Evolutionary conservation across 768 basidiomycete genomes (phyloP), one percentile per base, ranked within the genome.

Genomic region (Amylocystis lapponica): DNA sequence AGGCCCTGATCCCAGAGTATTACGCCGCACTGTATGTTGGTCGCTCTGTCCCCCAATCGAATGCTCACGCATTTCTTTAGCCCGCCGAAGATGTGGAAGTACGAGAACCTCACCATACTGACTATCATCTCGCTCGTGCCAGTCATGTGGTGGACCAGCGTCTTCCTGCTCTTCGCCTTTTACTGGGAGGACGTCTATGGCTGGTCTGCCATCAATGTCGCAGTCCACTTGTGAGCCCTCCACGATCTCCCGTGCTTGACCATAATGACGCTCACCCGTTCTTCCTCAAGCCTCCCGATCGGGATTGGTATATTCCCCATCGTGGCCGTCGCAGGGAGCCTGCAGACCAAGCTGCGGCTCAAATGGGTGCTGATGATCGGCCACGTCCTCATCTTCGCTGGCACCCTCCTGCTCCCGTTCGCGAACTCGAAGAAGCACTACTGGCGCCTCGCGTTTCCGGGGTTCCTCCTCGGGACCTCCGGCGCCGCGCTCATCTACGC

Each of bases 331-430:
- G 57, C 67, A 0, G 66, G 66, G 8, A 31, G 59, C 0, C 43
- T 72, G 25, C 57, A 66, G 3, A 60, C 58, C 34, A 44, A 48
- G 27, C 45, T 58, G 1, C 38, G 61, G 13, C 57, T 53, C 25
- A 77, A 75, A 49, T 68, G 63, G 58, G 57, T 72, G 17, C 68
- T 75, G 42, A 52, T 74, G 19, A 41, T 51, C n/a, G 75, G 72
- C 1, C 58, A 66, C 27, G 36, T 54, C 19, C 50, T 69, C 40
- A 44, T 63, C 20, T 49, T 67, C n/a, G 45, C 60, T 4, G 63
- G 63, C 5, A 72, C 66, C 11, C 39, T 60, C 25, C 49, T 76
- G 8, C 55, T 76, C 21, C 62, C 70, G 5, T 59, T 69, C 35
- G 66, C 62, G 0, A 62, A 70, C 38, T 49, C 45, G 2, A 55